These are phyloP conservation scores for Acacia pycnantha DNA, from an alignment of 331 rosid genomes.

Conservation along the genomic window DNA sequence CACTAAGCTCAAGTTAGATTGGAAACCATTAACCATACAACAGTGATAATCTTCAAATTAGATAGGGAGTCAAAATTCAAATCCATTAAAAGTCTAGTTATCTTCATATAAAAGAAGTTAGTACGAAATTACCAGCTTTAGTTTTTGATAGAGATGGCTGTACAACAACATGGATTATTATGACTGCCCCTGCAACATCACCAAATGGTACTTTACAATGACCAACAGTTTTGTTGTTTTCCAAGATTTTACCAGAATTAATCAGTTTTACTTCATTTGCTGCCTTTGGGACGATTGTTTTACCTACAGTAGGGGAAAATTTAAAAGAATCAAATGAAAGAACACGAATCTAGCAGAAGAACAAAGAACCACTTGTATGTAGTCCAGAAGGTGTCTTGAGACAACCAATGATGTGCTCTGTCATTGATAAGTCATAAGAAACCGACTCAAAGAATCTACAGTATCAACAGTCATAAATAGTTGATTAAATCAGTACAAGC, in stretches of 20 bases:
- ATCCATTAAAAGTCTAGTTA: background rate
- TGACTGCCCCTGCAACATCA: slow-evolving; percentile 63
- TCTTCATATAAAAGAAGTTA: background rate
- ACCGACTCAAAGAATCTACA: background rate
- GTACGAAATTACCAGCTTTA: slow-evolving; percentile 69
- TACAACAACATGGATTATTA: slow-evolving; percentile 93
- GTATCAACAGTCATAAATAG: background rate
- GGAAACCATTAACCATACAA: background rate
- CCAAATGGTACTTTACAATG: slow-evolving; percentile 92
- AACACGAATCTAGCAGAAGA: background rate
- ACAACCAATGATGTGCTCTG: background rate
- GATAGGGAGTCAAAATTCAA: background rate
- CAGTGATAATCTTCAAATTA: background rate
- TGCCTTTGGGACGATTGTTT: slow-evolving; percentile 79
- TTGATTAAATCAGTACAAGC: background rate
- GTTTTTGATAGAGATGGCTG: slow-evolving; percentile 85
- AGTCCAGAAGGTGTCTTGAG: background rate
- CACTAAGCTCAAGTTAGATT: background rate
- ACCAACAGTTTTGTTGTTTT: slow-evolving; percentile 94
- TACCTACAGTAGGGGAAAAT: slow-evolving; percentile 48
- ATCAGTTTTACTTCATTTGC: slow-evolving; percentile 95
- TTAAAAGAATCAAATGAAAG: background rate
- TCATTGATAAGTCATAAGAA: background rate
- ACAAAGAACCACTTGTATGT: background rate
- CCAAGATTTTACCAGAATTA: slow-evolving; percentile 93